These are phyloP conservation scores for Trypanosoma theileri DNA, from an alignment of 208 protist species.

Conservation along the genomic window DNA sequence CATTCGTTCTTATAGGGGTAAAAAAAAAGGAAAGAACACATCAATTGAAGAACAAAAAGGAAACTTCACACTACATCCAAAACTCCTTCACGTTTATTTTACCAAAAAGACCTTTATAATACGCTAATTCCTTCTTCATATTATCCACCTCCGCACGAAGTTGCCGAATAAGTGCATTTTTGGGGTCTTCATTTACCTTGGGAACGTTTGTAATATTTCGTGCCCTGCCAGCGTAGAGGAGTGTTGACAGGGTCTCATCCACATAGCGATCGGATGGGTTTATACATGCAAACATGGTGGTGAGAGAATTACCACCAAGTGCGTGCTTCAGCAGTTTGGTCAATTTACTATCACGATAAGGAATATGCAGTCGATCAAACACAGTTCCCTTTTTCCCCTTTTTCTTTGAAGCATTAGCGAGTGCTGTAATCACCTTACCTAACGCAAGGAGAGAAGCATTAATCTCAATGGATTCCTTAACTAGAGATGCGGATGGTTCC, in stretches of 20 bases:
- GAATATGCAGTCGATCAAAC: constrained; percentile 54
- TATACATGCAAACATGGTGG: constrained; percentile 90
- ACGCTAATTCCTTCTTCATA: constrained; percentile 79
- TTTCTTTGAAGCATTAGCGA: constrained; percentile 30
- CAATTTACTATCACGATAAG: constrained; percentile 91
- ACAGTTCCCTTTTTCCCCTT: background rate
- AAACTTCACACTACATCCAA: too few relatives aligned
- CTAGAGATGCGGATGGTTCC: constrained; percentile 49
- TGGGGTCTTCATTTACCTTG: constrained; percentile 81
- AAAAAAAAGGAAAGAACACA: too few relatives aligned
- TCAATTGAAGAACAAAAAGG: too few relatives aligned
- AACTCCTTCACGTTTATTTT: too few relatives aligned
- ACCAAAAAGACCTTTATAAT: constrained; percentile 45
- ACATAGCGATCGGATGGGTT: constrained; percentile 72
- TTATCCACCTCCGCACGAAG: constrained; percentile 70
- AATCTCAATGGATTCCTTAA: constrained; percentile 91
- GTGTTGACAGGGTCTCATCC: constrained; percentile 90
- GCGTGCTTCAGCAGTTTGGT: constrained; percentile 88
- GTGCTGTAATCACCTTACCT: constrained; percentile 91
- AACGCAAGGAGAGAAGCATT: constrained; percentile 90
- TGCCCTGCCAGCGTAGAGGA: constrained; percentile 87
- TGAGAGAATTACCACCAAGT: constrained; percentile 76
- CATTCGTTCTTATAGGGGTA: too few relatives aligned
- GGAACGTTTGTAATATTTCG: constrained; percentile 90
- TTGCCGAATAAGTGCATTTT: constrained; percentile 52